These are phyloP conservation scores for Cordyceps fumosorosea DNA, from an alignment of 2,329 filamentous ascomycete genomes.

Conservation along the genomic window DNA sequence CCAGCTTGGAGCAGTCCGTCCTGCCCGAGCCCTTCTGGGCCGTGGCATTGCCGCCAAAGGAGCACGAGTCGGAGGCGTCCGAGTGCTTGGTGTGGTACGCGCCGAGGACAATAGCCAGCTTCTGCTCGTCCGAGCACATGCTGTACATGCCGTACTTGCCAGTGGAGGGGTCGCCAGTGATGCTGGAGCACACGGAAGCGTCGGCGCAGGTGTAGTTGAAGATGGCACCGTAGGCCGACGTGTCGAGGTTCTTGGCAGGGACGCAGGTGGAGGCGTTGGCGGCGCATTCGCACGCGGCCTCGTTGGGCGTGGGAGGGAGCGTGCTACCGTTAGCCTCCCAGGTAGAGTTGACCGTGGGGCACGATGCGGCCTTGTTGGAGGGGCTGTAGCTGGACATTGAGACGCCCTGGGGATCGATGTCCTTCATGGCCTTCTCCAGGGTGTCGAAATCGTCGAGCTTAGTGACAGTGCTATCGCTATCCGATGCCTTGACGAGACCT, in stretches of 20 bases:
- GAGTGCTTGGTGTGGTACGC: constrained; percentile 48
- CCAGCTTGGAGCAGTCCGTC: constrained; percentile 43
- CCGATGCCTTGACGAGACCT: constrained; percentile 60
- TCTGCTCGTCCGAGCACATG: constrained; percentile 65
- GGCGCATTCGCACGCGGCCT: constrained; percentile 81
- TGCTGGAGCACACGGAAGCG: background rate
- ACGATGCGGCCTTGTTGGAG: constrained; percentile 63
- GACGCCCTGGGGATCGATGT: constrained; percentile 59
- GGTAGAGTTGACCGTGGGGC: constrained; percentile 56
- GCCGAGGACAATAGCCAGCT: constrained; percentile 54
- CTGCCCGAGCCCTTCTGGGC: constrained; percentile 43
- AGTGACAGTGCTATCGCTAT: constrained; percentile 54
- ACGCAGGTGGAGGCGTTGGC: constrained; percentile 64
- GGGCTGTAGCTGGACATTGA: constrained; percentile 63
- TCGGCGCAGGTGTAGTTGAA: constrained; percentile 14
- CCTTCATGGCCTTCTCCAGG: constrained; percentile 63
- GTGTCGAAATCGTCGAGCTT: constrained; percentile 69
- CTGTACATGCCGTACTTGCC: constrained; percentile 71
- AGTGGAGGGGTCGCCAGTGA: constrained; percentile 8
- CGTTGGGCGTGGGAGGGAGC: constrained; percentile 78
- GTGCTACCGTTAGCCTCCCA: constrained; percentile 57
- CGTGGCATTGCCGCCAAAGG: constrained; percentile 62
- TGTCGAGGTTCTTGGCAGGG: constrained; percentile 50
- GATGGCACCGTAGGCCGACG: constrained; percentile 49
- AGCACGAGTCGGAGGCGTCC: constrained; percentile 53